phyloP scores from a whole-genome alignment of 2,329 filamentous ascomycete genomes.

The Claviceps sorghi region DNA sequence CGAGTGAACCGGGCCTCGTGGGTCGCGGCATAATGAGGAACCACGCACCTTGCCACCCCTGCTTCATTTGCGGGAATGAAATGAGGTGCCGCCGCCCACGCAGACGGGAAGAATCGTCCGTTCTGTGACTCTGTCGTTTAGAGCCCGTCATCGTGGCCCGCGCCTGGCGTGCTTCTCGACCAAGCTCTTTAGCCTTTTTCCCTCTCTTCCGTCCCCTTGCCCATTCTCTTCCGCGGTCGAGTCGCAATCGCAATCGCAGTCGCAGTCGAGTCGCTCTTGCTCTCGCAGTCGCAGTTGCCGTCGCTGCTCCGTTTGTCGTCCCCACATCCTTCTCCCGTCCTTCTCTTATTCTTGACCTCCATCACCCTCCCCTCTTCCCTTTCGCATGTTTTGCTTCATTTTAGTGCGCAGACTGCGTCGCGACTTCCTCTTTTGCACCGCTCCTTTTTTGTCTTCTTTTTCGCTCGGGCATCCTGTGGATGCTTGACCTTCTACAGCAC shows the following conservation, averaged over 20 bases:
- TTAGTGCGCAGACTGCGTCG: slow-evolving; percentile 3
- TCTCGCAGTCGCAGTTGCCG: neutral
- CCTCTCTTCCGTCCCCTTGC: neutral
- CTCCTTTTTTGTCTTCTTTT: neutral
- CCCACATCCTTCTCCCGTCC: neutral
- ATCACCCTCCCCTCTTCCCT: neutral
- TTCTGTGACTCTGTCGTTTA: neutral
- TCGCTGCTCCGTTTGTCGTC: neutral
- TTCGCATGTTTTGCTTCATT: neutral
- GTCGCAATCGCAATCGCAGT: neutral
- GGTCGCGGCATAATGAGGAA: neutral
- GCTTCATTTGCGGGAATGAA: slow-evolving; percentile 1
- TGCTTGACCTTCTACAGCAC: neutral
- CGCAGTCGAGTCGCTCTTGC: neutral
- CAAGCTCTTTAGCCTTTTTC: neutral
- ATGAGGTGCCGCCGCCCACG: slow-evolving; percentile 1
- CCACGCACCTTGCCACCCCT: neutral
- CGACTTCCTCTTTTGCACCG: slow-evolving; percentile 5
- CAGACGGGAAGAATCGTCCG: neutral
- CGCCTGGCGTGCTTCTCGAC: neutral
- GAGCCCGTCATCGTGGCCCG: neutral
- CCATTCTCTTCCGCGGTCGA: too few species aligned
- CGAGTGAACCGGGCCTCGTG: neutral
- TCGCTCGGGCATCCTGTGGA: slow-evolving; percentile 3
- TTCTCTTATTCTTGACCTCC: neutral